Conservation (phyloP, 2,329 filamentous ascomycete genomes). For the Apiospora rasikravindrae region DNA sequence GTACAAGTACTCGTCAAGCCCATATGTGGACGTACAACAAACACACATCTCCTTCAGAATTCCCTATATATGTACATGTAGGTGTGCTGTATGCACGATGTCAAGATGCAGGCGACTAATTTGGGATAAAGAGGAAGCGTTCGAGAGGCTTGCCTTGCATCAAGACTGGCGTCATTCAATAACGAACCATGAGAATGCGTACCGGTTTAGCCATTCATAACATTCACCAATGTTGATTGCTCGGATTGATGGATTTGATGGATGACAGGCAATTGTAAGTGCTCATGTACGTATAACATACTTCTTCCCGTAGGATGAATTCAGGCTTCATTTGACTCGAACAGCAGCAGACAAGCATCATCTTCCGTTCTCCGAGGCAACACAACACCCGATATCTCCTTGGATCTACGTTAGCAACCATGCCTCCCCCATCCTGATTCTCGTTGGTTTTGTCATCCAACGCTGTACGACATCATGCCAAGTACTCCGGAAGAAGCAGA, state of each 20-base stretch:
- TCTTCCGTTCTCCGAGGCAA: conserved; percentile 1
- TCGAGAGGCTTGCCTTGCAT: conserved; percentile 2
- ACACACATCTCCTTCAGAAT: neutral
- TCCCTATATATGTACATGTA: neutral
- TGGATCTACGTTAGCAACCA: neutral
- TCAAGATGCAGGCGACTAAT: conserved; percentile 15
- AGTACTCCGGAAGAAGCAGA: neutral
- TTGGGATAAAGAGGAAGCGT: conserved; percentile 6
- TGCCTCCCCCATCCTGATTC: neutral
- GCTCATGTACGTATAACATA: neutral
- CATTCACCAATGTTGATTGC: neutral
- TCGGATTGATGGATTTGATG: neutral
- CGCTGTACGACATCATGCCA: neutral
- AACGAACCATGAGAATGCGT: neutral
- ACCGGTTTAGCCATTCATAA: neutral
- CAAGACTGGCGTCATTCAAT: neutral
- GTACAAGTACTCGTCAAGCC: neutral
- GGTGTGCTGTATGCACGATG: neutral
- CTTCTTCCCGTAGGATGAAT: neutral
- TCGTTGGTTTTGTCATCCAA: neutral
- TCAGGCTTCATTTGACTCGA: conserved; percentile 4
- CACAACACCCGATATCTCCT: neutral
- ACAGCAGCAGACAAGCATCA: neutral
- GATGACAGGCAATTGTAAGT: neutral
- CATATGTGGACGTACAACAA: neutral